Conservation (phyloP, 257 asterid species). For the Catharanthus roseus region DNA sequence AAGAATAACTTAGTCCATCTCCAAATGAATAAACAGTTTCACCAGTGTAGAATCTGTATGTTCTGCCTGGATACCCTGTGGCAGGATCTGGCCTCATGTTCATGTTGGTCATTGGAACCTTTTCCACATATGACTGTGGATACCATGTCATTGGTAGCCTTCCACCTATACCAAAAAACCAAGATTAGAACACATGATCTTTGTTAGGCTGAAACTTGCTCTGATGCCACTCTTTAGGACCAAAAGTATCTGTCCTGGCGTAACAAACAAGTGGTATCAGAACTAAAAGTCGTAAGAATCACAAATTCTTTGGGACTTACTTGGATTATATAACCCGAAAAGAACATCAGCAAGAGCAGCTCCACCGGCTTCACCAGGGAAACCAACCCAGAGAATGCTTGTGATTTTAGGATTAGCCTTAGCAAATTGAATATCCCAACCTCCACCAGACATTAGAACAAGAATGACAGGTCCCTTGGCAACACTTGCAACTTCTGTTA, state of each 20-base stretch:
- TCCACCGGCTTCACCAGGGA: slow-evolving; percentile 95
- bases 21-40: slow-evolving; percentile 58
- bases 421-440: slow-evolving; percentile 75
- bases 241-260: too few relatives aligned
- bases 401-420: slow-evolving; percentile 57
- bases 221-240: too few relatives aligned
- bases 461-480: slow-evolving; percentile 80
- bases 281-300: too few relatives aligned
- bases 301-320: slow-evolving; percentile 29
- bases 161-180: slow-evolving; percentile 43
- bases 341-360: slow-evolving; percentile 71
- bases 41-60: slow-evolving; percentile 78
- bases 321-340: slow-evolving; percentile 67
- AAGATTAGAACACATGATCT: background rate
- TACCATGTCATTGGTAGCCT: slow-evolving; percentile 95
- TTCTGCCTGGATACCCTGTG: slow-evolving; percentile 67
- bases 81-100: slow-evolving; percentile 68
- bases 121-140: slow-evolving; percentile 32
- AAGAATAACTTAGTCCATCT: slow-evolving; percentile 59
- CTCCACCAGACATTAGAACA: slow-evolving; percentile 87
- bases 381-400: slow-evolving; percentile 89
- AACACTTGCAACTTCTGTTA: slow-evolving; percentile 58
- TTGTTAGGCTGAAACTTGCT: too few relatives aligned
- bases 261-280: too few relatives aligned
- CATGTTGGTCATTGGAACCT: slow-evolving; percentile 73